Base-by-base conservation (phyloP, 805 yeast species). In the Kluyveromyces dobzhanskii region DNA sequence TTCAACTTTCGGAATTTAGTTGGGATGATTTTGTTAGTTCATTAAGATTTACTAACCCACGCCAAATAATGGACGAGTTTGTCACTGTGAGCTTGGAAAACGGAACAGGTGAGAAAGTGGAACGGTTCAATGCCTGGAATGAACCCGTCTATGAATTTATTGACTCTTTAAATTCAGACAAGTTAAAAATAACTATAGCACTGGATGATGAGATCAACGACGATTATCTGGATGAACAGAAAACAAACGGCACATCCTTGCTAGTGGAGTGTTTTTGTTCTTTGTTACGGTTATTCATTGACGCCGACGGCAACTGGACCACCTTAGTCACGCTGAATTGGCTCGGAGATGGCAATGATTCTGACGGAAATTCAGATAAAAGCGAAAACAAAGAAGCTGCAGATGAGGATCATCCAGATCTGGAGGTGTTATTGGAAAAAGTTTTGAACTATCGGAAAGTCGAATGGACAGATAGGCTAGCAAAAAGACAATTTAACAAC, bases 391-490 rank as follows among this genome's bases (percentile, higher is more conserved):
- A 45, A 35, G 14, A 47, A 40, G 40, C 45, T 26, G 47, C 41
- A 27, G 16, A 48, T 4, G 56, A 51, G n/a, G 47, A 32, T 12
- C 32, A 41, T 10, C 25, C 18, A 3, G 38, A 29, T 13, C 24
- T 39, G n/a, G 39, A 39, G 26, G 26, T 19, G 9, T 32, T 43
- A 6, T 57, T 65, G 12, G 61, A 67, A 30, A 62, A 61, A 41
- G 53, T 62, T 42, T 35, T 83, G 48, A 75, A 78, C 41, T 73
- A 76, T 56, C 66, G 80, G 39, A 78, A 78, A 31, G 61, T 65
- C 0, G 61, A 78, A 10, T 92, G 97, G 96, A 75, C 78, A 42
- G 94, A 83, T 23, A 67, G 94, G 30, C 66, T 90, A 14, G 71
- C 78, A 11, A 78, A 75, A 40, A 75, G 95, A 39, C 73, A 74